Evolutionary conservation across 2,329 filamentous ascomycete species (phyloP), one percentile per base, ranked within the genome.

Genomic region (Diplocarpon mali): DNA sequence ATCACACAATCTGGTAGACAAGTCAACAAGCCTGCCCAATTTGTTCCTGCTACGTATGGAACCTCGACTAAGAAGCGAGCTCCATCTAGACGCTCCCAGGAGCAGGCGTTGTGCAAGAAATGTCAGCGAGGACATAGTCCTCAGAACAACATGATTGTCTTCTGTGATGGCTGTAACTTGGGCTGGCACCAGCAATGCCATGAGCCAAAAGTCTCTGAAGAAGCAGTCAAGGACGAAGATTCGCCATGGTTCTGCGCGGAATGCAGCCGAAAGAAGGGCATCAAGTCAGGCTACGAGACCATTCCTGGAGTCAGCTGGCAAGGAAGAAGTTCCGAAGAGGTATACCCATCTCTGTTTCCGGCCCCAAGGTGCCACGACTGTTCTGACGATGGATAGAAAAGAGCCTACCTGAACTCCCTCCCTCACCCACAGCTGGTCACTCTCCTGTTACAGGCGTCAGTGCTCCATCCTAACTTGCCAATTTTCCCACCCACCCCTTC

Each of bases 131-230:
- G 83, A 9, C 75, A 83, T 52, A 85, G 82, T 57, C 80, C 83
- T 2, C 62, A 69, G n/a, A 77, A 69, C 54, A 92, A 92, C 64
- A 76, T 80, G 65, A 89, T 93, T 60, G 85, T 92, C 2, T 87
- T 89, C 62, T 93, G 86, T 65, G 84, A 90, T 63, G 79, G 79
- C 13, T 93, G 86, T 67, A 85, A 86, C 60, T 70, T 72, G 27
- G 76, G 80, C 35, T 93, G 86, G 75, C 86, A 93, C 63, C 84
- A 88, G 61, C 76, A 78, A 56, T 93, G 86, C 58, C 85, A 93
- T 61, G 74, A 84, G 47, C 85, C 85, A 1, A 73, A 74, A 8
- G 85, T 93, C 48, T 71, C 73, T n/a, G 75, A 81, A 49, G 75
- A 80, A 14, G 76, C 83, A 15, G 74, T 89, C 38, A 71, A 71